A percentile compares a stretch with the other conserved stretches of the same genome.
Conservation (phyloP, 2,329 filamentous ascomycete species). For the Tothia fuscella region DNA sequence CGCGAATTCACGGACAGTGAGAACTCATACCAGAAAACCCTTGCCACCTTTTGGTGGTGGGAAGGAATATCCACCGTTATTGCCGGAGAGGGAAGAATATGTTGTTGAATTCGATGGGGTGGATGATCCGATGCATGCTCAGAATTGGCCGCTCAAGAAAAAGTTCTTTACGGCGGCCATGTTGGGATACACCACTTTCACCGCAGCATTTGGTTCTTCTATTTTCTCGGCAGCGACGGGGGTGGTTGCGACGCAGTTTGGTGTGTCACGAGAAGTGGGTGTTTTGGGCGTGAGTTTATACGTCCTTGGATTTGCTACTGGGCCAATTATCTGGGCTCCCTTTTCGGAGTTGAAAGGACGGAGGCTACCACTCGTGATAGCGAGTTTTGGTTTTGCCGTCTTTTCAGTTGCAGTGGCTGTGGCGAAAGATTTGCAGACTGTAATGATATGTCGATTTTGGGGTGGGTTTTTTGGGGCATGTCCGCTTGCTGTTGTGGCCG, state of each 20-base stretch:
- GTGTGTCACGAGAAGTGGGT: conserved; percentile 19
- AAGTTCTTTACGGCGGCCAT: conserved; percentile 61
- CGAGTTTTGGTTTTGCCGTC: conserved; percentile 39
- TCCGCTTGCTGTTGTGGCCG: conserved; percentile 40
- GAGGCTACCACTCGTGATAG: conserved; percentile 35
- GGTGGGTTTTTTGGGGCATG: conserved; percentile 42
- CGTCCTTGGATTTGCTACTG: conserved; percentile 28
- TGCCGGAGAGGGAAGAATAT: conserved; percentile 63
- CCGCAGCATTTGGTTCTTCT: conserved; percentile 50
- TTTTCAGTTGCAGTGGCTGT: conserved; percentile 38
- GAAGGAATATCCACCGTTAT: conserved; percentile 59
- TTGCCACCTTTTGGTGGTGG: conserved; percentile 59
- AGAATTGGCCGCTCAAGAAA: conserved; percentile 73
- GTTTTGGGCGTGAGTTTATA: conserved; percentile 27
- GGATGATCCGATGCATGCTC: conserved; percentile 71
- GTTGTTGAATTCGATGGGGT: conserved; percentile 74
- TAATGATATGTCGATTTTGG: conserved; percentile 42
- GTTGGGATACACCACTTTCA: conserved; percentile 61
- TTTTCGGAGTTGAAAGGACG: conserved; percentile 40
- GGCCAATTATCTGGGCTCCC: conserved; percentile 26
- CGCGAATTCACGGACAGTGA: conserved; percentile 30
- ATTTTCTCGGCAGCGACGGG: conserved; percentile 30
- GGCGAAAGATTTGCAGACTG: conserved; percentile 40
- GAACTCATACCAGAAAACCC: conserved; percentile 42
- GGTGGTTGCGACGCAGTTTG: conserved; percentile 16